These are phyloP conservation scores for Fusarium sp. DNA, from an alignment of 2,329 filamentous ascomycete species.

Conservation along the genomic window DNA sequence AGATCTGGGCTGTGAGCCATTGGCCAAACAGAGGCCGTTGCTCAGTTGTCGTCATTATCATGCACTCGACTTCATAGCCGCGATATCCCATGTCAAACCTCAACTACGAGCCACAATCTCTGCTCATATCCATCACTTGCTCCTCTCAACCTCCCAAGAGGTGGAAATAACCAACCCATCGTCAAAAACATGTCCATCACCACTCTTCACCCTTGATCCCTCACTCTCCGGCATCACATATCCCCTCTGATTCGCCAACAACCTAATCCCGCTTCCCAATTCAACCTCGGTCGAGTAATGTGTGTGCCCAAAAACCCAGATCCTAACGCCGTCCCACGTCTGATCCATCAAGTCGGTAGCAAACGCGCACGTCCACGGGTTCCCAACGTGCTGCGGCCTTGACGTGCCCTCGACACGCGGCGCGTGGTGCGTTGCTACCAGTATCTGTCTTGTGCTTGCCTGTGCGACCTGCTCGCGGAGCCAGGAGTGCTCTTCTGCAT, in stretches of 20 bases:
- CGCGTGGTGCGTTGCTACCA: constrained; percentile 68
- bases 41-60: neutral
- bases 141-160: neutral
- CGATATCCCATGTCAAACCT: neutral
- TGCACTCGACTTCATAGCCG: neutral
- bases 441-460: constrained; percentile 37
- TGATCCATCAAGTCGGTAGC: constrained; percentile 57
- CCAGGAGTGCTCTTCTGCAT: constrained; percentile 62
- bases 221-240: constrained; percentile 41
- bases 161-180: neutral
- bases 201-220: neutral
- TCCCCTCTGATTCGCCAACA: constrained; percentile 58
- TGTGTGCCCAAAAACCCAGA: constrained; percentile 61
- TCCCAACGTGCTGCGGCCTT: constrained; percentile 58
- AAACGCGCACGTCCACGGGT: constrained; percentile 62
- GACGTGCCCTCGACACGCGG: constrained; percentile 51
- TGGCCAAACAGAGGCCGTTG: constrained; percentile 18
- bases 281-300: constrained; percentile 54
- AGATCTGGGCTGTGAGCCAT: constrained; percentile 1
- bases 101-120: neutral
- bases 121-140: neutral
- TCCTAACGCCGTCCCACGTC: constrained; percentile 47
- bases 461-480: constrained; percentile 53
- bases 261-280: constrained; percentile 43
- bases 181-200: neutral